phyloP scores from a whole-genome alignment of 148 eudicot species.

The Persicaria tinctoria region DNA sequence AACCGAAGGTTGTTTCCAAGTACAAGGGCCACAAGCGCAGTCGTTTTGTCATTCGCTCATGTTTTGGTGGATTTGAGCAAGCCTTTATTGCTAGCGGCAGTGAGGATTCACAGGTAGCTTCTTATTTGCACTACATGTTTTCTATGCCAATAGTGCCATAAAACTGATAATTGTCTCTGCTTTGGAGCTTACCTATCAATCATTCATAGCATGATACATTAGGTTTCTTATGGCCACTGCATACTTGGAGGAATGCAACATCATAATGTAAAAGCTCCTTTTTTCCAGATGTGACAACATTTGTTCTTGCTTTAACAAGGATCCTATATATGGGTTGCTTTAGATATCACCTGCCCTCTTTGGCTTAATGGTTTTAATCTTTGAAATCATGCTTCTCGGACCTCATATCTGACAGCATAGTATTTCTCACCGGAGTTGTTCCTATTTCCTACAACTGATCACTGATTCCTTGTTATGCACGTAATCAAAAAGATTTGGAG shows the following conservation, averaged over 20 bases:
- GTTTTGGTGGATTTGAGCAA: conserved; percentile 91
- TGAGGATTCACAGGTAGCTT: conserved; percentile 85
- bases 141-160: neutral
- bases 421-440: no score
- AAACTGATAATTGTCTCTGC: neutral
- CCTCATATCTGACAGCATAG: no score
- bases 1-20: conserved; percentile 40
- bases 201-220: neutral
- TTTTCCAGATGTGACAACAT: neutral
- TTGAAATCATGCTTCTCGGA: no score
- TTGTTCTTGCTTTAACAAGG: neutral
- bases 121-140: neutral
- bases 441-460: neutral
- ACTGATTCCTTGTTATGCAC: neutral
- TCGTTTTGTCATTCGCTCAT: conserved; percentile 68
- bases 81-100: conserved; percentile 92
- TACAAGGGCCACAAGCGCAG: conserved; percentile 76
- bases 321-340: neutral
- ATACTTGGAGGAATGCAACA: neutral
- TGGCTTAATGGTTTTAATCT: no score
- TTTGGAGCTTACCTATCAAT: neutral
- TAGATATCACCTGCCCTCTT: no score
- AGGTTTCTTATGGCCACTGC: neutral
- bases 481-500: neutral
- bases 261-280: neutral